A percentile compares a stretch with the other conserved stretches of the same genome.
Conservation (phyloP, 257 asterid species). For the Nicotiana tomentosiformis region DNA sequence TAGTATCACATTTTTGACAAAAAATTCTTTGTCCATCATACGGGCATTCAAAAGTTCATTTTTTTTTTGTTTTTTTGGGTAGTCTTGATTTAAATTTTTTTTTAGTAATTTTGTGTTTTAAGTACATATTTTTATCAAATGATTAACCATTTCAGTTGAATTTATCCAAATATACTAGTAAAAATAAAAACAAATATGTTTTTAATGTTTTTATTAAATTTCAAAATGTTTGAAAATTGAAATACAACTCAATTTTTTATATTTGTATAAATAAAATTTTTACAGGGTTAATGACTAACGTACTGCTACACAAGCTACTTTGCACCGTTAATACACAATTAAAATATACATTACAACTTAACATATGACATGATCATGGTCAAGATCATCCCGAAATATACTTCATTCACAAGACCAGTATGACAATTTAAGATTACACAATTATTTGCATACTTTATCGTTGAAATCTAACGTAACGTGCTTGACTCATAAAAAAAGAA, state of each 20-base stretch:
- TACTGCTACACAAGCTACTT: background rate
- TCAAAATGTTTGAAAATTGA: background rate
- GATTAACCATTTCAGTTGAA: background rate
- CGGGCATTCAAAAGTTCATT: background rate
- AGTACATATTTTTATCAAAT: background rate
- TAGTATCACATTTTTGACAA: conserved; percentile 9
- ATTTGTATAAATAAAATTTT: background rate
- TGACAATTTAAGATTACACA: background rate
- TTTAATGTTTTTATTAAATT: background rate
- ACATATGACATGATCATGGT: background rate
- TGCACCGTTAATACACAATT: background rate
- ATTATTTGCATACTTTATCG: background rate
- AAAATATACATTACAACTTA: background rate
- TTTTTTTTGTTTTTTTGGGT: no score
- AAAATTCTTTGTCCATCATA: background rate
- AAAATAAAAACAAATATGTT: no score
- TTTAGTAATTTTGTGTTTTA: background rate
- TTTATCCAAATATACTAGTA: background rate
- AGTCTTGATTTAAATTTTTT: background rate
- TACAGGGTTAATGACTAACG: background rate
- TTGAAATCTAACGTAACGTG: no score
- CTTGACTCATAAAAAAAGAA: no score
- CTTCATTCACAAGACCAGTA: background rate
- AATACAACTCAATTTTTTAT: background rate
- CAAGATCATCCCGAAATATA: background rate